Base-by-base conservation (phyloP, 2,329 filamentous ascomycete species). In the Cercospora zeae-maydis region DNA sequence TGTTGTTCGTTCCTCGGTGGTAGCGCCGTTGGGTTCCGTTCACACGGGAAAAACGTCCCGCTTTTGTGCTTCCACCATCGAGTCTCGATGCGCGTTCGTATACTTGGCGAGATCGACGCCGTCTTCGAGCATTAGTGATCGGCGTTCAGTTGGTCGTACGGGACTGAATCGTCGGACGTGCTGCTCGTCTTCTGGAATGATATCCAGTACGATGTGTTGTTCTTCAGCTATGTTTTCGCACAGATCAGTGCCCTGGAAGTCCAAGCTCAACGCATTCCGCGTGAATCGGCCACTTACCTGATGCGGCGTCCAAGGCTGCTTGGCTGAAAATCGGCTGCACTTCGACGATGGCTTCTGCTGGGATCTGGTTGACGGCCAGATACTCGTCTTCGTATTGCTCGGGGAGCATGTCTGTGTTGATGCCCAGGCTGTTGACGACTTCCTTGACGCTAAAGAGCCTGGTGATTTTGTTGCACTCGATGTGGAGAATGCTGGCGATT, bases 381-480 rank as follows among this genome's bases (percentile, higher is more conserved):
- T 64, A 64, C 52, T 64, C 62, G 19, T 64, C 53, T 58, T 64
- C 58, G 37, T 59, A 61, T 7, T 54, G 49, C 16, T 54, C 52
- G 7, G 52, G 58, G 14, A 47, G 24, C 30, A 59, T 39, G 8
- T 59, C 57, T 27, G 39, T 51, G 31, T 54, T 56, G 33, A 63
- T 47, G 2, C 61, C 61, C 21, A 59, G 51, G 7, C 47, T 45
- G 16, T 34, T 31, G 5, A 63, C 61, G 3, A 63, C 56, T 53
- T 61, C 62, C 13, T 54, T 58, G 10, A 64, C 54, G 36, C 62
- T 64, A 21, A 64, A 58, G 4, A 64, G 45, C 16, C 62, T 42
- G 39, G 58, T 61, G 53, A 64, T 61, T 54, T 64, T 64, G n/a
- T 34, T 52, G n/a, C 55, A 56, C n/a, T 64, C 62, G 9, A 64